Evolutionary conservation across 78 protist species (phyloP).

Genomic region (slime mould (Dictyostelium discoideum)): dicty_2.7 NC_007090.3:1934001-1934500

Average conservation of each 20-base stretch:
- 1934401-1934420: constrained; percentile 73
- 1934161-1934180: not conserved
- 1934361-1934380: constrained; percentile 75
- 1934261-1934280: constrained; percentile 51
- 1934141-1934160: not conserved
- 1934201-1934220: constrained; percentile 21
- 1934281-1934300: constrained; percentile 73
- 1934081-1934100: constrained; percentile 8
- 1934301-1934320: constrained; percentile 66
- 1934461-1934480: constrained; percentile 22
- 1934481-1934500: not conserved
- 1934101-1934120: constrained; percentile 30
- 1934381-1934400: constrained; percentile 38
- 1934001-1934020: constrained; percentile 53
- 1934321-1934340: constrained; percentile 80
- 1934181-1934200: constrained; percentile 33
- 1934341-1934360: constrained; percentile 56
- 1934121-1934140: constrained; percentile 3
- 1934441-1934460: constrained; percentile 38
- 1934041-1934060: constrained; percentile 24
- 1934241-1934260: constrained; percentile 75
- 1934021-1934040: not conserved
- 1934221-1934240: constrained; percentile 71
- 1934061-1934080: constrained; percentile 57
- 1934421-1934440: constrained; percentile 22